Evolutionary conservation across 2,329 filamentous ascomycete genomes (phyloP).

Genomic region (Pseudocercospora macadamiae): DNA sequence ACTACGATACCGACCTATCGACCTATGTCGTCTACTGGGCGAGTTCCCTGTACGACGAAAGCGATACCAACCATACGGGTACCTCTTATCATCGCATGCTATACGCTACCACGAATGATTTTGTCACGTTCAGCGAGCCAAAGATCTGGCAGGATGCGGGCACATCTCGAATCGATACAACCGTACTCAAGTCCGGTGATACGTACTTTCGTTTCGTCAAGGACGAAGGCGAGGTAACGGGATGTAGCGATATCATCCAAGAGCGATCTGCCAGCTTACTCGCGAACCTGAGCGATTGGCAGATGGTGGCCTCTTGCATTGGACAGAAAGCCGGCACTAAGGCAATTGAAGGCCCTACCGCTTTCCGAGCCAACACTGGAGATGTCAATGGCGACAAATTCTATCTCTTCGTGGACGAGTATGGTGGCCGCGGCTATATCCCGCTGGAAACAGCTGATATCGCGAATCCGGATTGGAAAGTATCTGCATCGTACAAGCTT

Average conservation of each 20-base stretch:
- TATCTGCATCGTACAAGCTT: conserved; percentile 51
- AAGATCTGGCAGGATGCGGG: conserved; percentile 58
- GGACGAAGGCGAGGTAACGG: conserved; percentile 54
- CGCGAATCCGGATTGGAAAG: conserved; percentile 52
- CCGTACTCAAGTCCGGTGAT: conserved; percentile 49
- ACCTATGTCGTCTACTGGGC: conserved; percentile 57
- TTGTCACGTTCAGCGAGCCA: conserved; percentile 55
- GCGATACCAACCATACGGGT: conserved; percentile 55
- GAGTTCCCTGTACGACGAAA: conserved; percentile 49
- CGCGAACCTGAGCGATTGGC: conserved; percentile 49
- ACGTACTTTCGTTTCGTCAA: conserved; percentile 60
- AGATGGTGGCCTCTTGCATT: conserved; percentile 52
- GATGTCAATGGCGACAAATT: conserved; percentile 58
- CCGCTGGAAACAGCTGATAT: conserved; percentile 57
- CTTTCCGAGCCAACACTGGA: conserved; percentile 54
- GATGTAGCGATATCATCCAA: conserved; percentile 59
- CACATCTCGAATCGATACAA: conserved; percentile 57
- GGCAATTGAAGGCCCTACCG: conserved; percentile 56
- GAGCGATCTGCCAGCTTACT: conserved; percentile 51
- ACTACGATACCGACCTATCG: conserved; percentile 53
- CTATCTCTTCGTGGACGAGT: conserved; percentile 61
- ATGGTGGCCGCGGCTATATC: conserved; percentile 55
- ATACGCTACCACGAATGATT: conserved; percentile 61
- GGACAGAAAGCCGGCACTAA: conserved; percentile 53
- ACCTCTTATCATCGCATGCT: conserved; percentile 57